Evolutionary conservation across 768 basidiomycete genomes (phyloP).

Genomic region (Russula sp.): DNA sequence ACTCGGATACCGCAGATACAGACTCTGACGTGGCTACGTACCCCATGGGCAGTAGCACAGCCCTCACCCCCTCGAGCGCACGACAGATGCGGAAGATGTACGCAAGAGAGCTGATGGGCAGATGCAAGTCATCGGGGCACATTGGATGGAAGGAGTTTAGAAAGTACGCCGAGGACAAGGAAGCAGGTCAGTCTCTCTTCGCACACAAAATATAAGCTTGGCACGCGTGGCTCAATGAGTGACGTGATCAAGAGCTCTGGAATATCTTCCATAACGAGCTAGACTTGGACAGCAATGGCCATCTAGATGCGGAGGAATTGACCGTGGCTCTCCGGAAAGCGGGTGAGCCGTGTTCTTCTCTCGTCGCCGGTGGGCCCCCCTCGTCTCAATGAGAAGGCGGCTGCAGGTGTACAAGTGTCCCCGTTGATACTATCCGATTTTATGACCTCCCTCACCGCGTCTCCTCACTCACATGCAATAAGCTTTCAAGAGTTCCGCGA

Average conservation of each 20-base stretch:
- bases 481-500: constrained; percentile 84
- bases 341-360: constrained; percentile 38
- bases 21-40: constrained; percentile 24
- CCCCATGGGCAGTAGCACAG: constrained; percentile 12
- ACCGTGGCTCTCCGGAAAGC: constrained; percentile 58
- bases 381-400: not conserved
- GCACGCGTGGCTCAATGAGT: constrained; percentile 5
- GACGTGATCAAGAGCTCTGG: constrained; percentile 72
- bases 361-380: not conserved
- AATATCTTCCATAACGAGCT: constrained; percentile 84
- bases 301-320: constrained; percentile 61
- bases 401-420: constrained; percentile 62
- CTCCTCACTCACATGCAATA: constrained; percentile 59
- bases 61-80: constrained; percentile 18
- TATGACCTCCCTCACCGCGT: constrained; percentile 68
- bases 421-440: constrained; percentile 71
- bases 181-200: constrained; percentile 48
- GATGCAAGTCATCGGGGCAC: constrained; percentile 34
- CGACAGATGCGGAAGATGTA: constrained; percentile 19
- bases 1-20: constrained; percentile 20
- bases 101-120: constrained; percentile 27
- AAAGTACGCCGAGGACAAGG: constrained; percentile 71
- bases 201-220: constrained; percentile 12
- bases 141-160: constrained; percentile 69
- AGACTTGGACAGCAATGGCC: constrained; percentile 84